These are phyloP conservation scores for Hanseniaspora uvarum DNA, from an alignment of 1,139 yeast genomes.

Conservation along the genomic window DNA sequence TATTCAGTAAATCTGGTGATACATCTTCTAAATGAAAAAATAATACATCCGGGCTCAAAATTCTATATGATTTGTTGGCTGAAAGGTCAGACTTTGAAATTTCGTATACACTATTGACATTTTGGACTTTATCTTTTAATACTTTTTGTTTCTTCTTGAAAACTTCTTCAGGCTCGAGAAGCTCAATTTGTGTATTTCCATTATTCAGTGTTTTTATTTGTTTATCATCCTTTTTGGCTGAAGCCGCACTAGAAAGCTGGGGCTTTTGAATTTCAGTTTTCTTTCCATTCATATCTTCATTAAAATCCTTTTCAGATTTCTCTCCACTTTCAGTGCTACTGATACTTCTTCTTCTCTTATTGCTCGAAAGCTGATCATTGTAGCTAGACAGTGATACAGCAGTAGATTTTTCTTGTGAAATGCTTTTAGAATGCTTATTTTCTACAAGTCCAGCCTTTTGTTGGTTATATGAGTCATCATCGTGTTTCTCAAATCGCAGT, in stretches of 20 bases:
- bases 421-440: background rate
- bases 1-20: background rate
- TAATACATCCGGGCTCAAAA: background rate
- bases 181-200: background rate
- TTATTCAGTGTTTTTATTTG: background rate
- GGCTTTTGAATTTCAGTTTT: background rate
- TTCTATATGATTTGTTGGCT: background rate
- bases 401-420: constrained; percentile 5
- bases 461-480: background rate
- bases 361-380: background rate
- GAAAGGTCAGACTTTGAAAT: background rate
- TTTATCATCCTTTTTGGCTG: background rate
- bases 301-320: background rate
- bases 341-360: background rate
- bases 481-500: constrained; percentile 2
- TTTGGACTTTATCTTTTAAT: background rate
- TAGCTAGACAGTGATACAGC: background rate
- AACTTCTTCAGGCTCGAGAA: background rate
- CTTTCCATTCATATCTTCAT: background rate
- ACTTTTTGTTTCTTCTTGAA: background rate
- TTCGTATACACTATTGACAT: background rate
- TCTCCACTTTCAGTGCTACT: background rate
- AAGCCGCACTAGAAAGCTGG: background rate
- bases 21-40: constrained; percentile 10
- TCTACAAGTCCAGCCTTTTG: background rate